Evolutionary conservation across 192 early-diverging fungal genomes (phyloP).

Genomic region (Physocladia obscura): DNA sequence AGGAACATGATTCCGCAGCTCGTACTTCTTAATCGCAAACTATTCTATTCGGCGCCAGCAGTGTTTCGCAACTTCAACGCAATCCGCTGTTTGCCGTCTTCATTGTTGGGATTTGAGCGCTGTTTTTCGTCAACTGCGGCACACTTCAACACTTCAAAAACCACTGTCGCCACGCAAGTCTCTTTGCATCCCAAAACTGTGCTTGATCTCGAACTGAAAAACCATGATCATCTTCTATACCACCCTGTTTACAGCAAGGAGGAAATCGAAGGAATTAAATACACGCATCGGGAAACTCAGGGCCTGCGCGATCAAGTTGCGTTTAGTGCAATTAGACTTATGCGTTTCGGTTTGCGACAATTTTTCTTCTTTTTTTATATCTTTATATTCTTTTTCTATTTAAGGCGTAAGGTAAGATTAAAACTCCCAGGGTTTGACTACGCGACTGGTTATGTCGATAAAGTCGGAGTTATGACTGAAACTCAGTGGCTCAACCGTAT

Average conservation of each 20-base stretch:
- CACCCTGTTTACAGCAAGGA: conserved; percentile 35
- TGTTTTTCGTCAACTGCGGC: too few relatives aligned
- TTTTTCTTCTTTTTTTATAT: background rate
- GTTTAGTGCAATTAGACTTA: conserved; percentile 26
- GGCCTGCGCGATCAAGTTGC: conserved; percentile 33
- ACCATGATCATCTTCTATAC: conserved; percentile 29
- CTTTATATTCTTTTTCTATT: background rate
- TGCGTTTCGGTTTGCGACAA: conserved; percentile 25
- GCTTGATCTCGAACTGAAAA: background rate
- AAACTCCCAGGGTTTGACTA: conserved; percentile 30
- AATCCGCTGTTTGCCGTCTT: too few relatives aligned
- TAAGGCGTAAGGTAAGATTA: background rate
- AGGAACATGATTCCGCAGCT: too few relatives aligned
- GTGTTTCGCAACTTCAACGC: too few relatives aligned
- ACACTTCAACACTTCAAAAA: too few relatives aligned
- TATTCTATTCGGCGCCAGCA: too few relatives aligned
- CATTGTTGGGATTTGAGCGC: too few relatives aligned
- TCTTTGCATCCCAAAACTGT: background rate
- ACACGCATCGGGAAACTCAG: conserved; percentile 25
- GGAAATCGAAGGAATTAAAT: conserved; percentile 25
- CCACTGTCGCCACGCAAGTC: background rate
- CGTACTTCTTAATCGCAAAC: too few relatives aligned
- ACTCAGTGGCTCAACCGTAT: conserved; percentile 39
- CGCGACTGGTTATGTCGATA: conserved; percentile 32
- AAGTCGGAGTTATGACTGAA: conserved; percentile 43